A percentile compares a stretch with the other conserved stretches of the same genome.
Conservation (phyloP, 495 filamentous ascomycete species). For the Xylaria palmicola region DNA sequence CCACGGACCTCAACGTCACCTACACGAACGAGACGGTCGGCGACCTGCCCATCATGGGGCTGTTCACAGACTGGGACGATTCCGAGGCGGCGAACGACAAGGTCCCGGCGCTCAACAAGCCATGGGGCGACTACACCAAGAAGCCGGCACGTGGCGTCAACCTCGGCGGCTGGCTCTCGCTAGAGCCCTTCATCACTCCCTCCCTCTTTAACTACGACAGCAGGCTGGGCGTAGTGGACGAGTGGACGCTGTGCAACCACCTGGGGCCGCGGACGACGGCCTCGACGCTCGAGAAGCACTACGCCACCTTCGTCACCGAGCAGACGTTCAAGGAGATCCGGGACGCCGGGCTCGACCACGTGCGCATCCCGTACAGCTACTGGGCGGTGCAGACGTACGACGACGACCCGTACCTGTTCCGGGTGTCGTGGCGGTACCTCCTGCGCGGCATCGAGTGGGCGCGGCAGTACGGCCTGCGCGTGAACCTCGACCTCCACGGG, state of each 20-base stretch:
- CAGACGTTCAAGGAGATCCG: conserved; percentile 80
- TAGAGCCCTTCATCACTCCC: conserved; percentile 95
- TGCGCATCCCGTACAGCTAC: conserved; percentile 92
- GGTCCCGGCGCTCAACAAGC: conserved; percentile 72
- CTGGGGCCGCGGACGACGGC: conserved; percentile 63
- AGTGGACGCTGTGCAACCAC: conserved; percentile 73
- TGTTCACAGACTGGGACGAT: conserved; percentile 86
- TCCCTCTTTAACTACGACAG: conserved; percentile 78
- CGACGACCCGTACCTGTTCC: conserved; percentile 82
- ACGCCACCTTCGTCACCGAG: conserved; percentile 81
- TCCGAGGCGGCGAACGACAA: conserved; percentile 71
- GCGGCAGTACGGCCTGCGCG: conserved; percentile 86
- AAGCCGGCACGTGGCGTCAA: conserved; percentile 87
- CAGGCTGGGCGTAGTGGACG: conserved; percentile 71
- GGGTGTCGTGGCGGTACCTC: conserved; percentile 91
- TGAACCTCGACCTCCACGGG: conserved; percentile 92
- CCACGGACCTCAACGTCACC: conserved; percentile 88
- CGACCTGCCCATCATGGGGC: conserved; percentile 83
- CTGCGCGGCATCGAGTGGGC: conserved; percentile 89
- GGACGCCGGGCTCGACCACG: conserved; percentile 90
- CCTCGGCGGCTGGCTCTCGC: conserved; percentile 87
- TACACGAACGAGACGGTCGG: conserved; percentile 86
- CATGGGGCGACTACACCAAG: conserved; percentile 72
- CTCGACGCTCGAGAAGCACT: conserved; percentile 78
- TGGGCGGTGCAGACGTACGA: conserved; percentile 89